phyloP scores from a whole-genome alignment of 352 stramenopile genomes.

The Globisporangium nodosum region DNA sequence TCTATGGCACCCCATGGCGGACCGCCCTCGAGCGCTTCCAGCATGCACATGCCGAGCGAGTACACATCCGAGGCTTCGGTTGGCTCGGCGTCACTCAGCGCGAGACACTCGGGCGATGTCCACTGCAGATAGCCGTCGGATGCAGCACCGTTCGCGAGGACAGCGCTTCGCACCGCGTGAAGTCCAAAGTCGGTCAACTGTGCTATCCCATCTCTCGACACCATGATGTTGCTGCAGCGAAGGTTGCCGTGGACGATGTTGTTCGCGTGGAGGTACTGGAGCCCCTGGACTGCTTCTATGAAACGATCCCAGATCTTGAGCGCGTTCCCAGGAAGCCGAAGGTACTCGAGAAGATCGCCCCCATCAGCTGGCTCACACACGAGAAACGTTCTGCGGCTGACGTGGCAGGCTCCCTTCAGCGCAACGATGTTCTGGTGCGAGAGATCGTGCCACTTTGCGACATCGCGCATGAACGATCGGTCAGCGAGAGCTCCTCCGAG shows the following conservation, averaged over 20 bases:
- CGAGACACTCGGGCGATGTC: not conserved
- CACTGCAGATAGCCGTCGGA: not conserved
- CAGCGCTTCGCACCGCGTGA: not conserved
- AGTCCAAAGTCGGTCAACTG: slow-evolving; percentile 1
- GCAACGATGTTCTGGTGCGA: not conserved
- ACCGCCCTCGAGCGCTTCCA: slow-evolving; percentile 1
- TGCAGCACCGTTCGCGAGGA: not conserved
- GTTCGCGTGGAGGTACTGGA: not conserved
- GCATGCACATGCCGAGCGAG: slow-evolving; percentile 2
- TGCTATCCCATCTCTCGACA: not conserved
- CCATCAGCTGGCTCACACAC: not conserved
- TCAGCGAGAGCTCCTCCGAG: not conserved
- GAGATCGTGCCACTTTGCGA: not conserved
- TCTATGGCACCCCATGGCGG: not conserved
- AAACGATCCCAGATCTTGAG: not conserved
- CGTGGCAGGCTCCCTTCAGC: not conserved
- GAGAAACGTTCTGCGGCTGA: not conserved
- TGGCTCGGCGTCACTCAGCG: not conserved
- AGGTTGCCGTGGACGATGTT: slow-evolving; percentile 1
- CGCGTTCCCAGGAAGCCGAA: not conserved
- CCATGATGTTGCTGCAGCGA: not conserved
- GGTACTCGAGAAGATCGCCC: not conserved
- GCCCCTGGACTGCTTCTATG: not conserved
- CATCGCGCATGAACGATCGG: not conserved
- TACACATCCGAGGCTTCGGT: slow-evolving; percentile 2